Conservation (phyloP, 768 basidiomycete genomes). For the Rhizopogon vinicolor region DNA sequence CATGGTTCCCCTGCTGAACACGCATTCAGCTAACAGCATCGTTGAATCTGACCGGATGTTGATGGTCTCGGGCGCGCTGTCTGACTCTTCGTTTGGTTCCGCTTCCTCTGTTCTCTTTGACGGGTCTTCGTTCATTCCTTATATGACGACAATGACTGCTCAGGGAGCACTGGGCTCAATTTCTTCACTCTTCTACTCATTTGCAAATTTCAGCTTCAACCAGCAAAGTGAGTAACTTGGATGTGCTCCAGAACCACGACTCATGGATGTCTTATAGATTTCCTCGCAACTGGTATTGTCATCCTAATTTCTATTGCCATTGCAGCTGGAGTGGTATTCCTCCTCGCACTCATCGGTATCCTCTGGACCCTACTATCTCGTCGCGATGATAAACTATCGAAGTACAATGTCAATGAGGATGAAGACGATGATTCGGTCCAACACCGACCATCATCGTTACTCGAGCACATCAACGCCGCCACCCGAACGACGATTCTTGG, state of each 20-base stretch:
- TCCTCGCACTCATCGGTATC: constrained; percentile 80
- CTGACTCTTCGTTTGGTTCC: constrained; percentile 67
- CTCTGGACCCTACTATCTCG: constrained; percentile 86
- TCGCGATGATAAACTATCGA: constrained; percentile 65
- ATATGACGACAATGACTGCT: constrained; percentile 61
- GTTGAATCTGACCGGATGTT: constrained; percentile 86
- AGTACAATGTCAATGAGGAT: constrained; percentile 58
- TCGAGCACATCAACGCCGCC: constrained; percentile 89
- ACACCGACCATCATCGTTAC: constrained; percentile 81
- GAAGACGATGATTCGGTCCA: constrained; percentile 74
- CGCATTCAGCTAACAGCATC: constrained; percentile 63
- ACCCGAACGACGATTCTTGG: constrained; percentile 81
- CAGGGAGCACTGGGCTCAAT: constrained; percentile 68
- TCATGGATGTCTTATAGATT: constrained; percentile 43
- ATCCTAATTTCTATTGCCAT: constrained; percentile 98
- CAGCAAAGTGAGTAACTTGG: constrained; percentile 52
- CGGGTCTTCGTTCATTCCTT: constrained; percentile 78
- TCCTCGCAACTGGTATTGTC: constrained; percentile 88
- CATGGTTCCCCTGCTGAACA: constrained; percentile 85
- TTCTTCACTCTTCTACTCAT: constrained; percentile 79
- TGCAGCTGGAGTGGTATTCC: constrained; percentile 88
- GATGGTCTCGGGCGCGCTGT: constrained; percentile 78
- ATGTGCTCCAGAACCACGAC: constrained; percentile 2
- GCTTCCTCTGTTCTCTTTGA: constrained; percentile 87
- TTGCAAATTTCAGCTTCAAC: constrained; percentile 69